A percentile compares a stretch with the other conserved stretches of the same genome.
These are phyloP conservation scores for Pichia californica DNA, from an alignment of 805 yeast genomes.

Conservation along the genomic window DNA sequence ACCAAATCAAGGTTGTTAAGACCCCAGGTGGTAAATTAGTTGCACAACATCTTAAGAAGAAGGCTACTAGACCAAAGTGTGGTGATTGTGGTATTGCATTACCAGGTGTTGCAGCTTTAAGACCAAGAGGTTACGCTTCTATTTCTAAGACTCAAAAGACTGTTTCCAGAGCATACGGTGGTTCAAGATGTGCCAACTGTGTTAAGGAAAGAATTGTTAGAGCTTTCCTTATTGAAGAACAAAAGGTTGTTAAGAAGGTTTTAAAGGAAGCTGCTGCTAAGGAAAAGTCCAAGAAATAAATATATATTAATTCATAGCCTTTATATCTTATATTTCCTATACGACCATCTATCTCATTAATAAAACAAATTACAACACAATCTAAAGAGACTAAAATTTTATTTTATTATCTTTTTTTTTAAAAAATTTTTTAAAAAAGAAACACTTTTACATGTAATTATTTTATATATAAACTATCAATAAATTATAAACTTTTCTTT, in stretches of 20 bases:
- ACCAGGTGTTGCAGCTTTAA: slow-evolving; percentile 75
- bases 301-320: no score
- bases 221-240: slow-evolving; percentile 99
- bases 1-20: slow-evolving; percentile 99
- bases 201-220: slow-evolving; percentile 99
- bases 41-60: slow-evolving; percentile 95
- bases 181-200: slow-evolving; percentile 96
- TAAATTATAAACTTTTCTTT: no score
- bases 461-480: no score
- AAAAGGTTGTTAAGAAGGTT: slow-evolving; percentile 99
- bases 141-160: slow-evolving; percentile 96
- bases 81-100: slow-evolving; percentile 76
- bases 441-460: no score
- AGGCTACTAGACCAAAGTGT: slow-evolving; percentile 80
- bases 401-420: no score
- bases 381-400: no score
- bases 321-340: no score
- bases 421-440: no score
- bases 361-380: no score
- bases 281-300: slow-evolving; percentile 51
- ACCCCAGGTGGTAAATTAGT: slow-evolving; percentile 99
- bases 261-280: slow-evolving; percentile 93
- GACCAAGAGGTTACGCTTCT: slow-evolving; percentile 97
- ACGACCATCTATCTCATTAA: no score
- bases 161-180: slow-evolving; percentile 99